Base-by-base conservation (phyloP, 169 alveolate genomes). In the Cryptosporidium tyzzeri region DNA sequence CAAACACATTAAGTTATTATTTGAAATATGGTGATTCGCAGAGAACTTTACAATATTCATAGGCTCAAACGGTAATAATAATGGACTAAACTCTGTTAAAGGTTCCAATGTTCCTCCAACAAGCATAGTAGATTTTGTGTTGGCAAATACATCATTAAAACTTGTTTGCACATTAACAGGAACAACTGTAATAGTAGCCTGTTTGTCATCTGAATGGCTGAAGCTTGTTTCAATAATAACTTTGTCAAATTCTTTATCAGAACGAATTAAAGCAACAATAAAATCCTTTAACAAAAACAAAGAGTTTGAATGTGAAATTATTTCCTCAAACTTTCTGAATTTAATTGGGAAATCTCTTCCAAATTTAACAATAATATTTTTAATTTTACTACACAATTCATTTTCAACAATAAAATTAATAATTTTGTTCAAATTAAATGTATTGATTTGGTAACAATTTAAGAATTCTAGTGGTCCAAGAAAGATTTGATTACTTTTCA, bases 31-130 rank as follows among this genome's bases (percentile, higher is more conserved):
- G 39, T 92, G 41, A 84, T 69, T 86, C 7, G 93, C 84, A 0
- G 91, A 53, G 26, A 45, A 71, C 12, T 68, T 85, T 31, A 68
- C 44, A 45, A 71, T 69, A 21, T 44, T 68, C 7, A 23, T 89
- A 67, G 23, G 84, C 39, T 71, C 65, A 21, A 12, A 26, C 16
- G 35, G 18, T 9, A 37, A 55, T 37, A 86, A 53, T 6, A 94
- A 75, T 70, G 91, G 85, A 61, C 84, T 85, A 48, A 92, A 94
- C 71, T 94, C 96, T 39, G 86, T 86, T n/a, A 94, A 45, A 45
- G 96, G 96, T 44, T 94, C 92, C 50, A 94, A 58, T 0, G 96
- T 94, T 18, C 95, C 95, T 12, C 95, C 95, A 37, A 93, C 91
- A 35, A 93, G 69, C 62, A 93, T 86, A 10, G 92, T 85, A 41